Percentiles rank a stretch among this genome's conserved stretches.
Conservation (phyloP, 805 yeast species). For the Sugiyamaella floridensis region DNA sequence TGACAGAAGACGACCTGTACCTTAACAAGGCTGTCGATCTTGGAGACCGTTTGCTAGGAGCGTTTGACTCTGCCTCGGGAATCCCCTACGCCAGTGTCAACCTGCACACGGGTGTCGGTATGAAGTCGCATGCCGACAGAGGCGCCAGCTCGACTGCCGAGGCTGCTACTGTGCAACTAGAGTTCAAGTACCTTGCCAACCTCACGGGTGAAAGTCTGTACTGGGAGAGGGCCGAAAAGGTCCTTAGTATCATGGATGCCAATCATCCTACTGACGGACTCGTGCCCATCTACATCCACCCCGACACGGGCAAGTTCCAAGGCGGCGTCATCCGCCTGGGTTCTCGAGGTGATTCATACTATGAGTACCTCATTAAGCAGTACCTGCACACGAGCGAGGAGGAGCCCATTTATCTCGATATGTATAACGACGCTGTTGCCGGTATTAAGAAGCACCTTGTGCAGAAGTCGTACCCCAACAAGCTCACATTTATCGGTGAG, state of each 20-base stretch:
- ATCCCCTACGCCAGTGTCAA: conserved; percentile 77
- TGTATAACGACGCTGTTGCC: conserved; percentile 69
- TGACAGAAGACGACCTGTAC: conserved; percentile 62
- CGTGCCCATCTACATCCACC: conserved; percentile 73
- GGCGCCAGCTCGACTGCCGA: conserved; percentile 90
- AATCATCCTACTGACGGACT: conserved; percentile 65
- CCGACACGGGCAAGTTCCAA: conserved; percentile 63
- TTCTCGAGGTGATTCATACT: conserved; percentile 88
- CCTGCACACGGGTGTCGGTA: conserved; percentile 54
- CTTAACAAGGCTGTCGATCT: conserved; percentile 72
- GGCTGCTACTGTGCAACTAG: conserved; percentile 79
- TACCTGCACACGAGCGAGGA: conserved; percentile 65
- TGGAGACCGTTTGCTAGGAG: conserved; percentile 66
- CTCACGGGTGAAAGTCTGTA: conserved; percentile 72
- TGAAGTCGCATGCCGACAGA: conserved; percentile 51
- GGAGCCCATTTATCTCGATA: conserved; percentile 54
- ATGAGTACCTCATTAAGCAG: conserved; percentile 82
- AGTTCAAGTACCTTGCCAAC: conserved; percentile 71
- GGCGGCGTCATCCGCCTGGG: conserved; percentile 71
- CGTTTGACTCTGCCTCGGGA: conserved; percentile 60
- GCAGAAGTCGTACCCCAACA: conserved; percentile 52
- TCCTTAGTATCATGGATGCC: conserved; percentile 61
- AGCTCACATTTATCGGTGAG: conserved; percentile 70
- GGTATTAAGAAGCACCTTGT: conserved; percentile 70
- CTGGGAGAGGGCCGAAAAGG: conserved; percentile 73